Conservation (phyloP, 306 rosid genomes). For the Fragaria nilgerrensis region DNA sequence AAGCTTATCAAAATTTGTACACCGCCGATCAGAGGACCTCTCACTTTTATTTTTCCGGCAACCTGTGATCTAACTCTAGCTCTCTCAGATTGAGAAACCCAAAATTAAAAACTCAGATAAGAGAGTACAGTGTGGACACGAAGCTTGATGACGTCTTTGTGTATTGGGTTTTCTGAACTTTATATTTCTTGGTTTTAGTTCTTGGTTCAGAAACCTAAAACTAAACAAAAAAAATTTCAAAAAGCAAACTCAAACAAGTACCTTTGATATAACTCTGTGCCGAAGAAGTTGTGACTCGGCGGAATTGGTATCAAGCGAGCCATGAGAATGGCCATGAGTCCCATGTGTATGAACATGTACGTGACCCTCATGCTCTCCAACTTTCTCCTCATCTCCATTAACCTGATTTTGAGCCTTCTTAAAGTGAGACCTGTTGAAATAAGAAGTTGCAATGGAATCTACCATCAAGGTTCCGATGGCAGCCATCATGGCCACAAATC, state of each 20-base stretch:
- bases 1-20: no score
- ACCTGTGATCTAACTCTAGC: no score
- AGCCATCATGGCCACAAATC: slow-evolving; percentile 79
- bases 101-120: no score
- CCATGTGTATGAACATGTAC: slow-evolving; percentile 62
- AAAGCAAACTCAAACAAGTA: slow-evolving; percentile 3
- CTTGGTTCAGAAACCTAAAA: no score
- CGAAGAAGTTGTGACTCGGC: slow-evolving; percentile 47
- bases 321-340: slow-evolving; percentile 74
- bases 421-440: slow-evolving; percentile 31
- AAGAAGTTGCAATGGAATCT: slow-evolving; percentile 67
- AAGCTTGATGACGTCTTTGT: no score
- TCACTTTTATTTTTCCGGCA: no score
- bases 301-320: slow-evolving; percentile 8
- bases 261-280: slow-evolving; percentile 71
- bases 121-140: no score
- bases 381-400: slow-evolving; percentile 34
- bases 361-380: slow-evolving; percentile 34
- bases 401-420: neutral
- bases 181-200: no score
- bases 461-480: slow-evolving; percentile 75
- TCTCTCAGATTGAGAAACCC: no score
- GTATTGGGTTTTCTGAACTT: no score
- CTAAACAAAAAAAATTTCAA: no score
- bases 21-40: no score